Evolutionary conservation across 2,329 filamentous ascomycete genomes (phyloP), one percentile per base, ranked within the genome.

Genomic region (Colletotrichum shisoi): DNA sequence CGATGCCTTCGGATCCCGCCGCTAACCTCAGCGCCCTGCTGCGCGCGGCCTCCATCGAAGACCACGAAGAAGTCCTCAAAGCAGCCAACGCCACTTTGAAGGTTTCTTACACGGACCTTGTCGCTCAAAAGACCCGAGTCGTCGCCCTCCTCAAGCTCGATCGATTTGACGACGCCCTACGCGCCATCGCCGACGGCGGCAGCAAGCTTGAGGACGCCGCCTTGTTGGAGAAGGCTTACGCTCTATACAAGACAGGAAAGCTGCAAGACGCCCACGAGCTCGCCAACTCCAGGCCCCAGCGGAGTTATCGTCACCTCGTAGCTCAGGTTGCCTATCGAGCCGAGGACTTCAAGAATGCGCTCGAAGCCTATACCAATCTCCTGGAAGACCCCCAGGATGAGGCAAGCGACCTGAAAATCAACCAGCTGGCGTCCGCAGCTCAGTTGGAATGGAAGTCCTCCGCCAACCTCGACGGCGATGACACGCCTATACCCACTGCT

Each of bases 81-180:
- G 83, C 86, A 57, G 84, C 87, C 74, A 87, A 87, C 73, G 84
- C 85, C 48, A 84, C 87, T 57, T 78, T 90, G 69, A 87, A 87
- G 72, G 83, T 85, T 63, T 85, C 88, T 71, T 89, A 88, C 74
- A 76, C 76, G 60, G 84, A 89, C 71, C 67, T 77, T 39, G 80
- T 86, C 46, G 89, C 89, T 60, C 88, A 90, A 44, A 89, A 90
- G 75, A 89, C 88, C 42, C 89, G 90, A 68, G 84, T 90, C 15
- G 85, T 94, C 51, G 91, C 92, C 24, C 84, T 95, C 21, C 83
- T 95, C 70, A 93, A 93, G 76, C 86, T 95, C 72, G 92, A 95
- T 78, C 90, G 91, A 66, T 95, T 90, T 77, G 87, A 91, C 64
- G 92, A 95, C 76, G 91, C 91, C 52, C 81, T 93, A 54, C 87